A percentile compares a stretch with the other conserved stretches of the same genome.
These are phyloP conservation scores for Beauveria medogensis DNA, from an alignment of 2,329 filamentous ascomycete genomes.

Conservation along the genomic window DNA sequence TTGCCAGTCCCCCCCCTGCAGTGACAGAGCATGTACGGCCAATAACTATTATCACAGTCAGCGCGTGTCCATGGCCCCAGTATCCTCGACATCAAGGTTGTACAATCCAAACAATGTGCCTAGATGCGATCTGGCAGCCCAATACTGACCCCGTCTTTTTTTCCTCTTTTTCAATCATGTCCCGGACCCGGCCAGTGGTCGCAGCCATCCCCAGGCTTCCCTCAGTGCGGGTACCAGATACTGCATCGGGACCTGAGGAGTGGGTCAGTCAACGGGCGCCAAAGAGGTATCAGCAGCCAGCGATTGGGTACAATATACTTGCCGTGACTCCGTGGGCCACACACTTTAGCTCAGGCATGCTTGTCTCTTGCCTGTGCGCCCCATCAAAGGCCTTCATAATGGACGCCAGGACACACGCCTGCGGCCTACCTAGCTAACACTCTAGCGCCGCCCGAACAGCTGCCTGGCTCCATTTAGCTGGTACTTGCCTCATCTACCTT, in stretches of 20 bases:
- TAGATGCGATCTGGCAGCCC: slow-evolving; percentile 4
- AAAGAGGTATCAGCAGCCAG: neutral
- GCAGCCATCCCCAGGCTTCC: neutral
- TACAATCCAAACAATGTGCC: neutral
- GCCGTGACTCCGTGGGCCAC: neutral
- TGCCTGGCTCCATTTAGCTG: neutral
- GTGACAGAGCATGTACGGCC: neutral
- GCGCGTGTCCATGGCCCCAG: neutral
- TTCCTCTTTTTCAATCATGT: neutral
- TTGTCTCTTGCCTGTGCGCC: neutral
- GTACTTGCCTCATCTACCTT: neutral
- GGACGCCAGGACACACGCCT: neutral
- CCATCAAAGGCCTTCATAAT: neutral
- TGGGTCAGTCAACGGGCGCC: slow-evolving; percentile 4
- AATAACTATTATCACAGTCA: neutral
- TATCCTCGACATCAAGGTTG: slow-evolving; percentile 10
- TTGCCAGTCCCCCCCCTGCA: neutral
- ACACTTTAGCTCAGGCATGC: no score
- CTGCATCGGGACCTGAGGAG: slow-evolving; percentile 8
- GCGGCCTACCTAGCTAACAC: neutral
- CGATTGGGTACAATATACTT: slow-evolving; percentile 8
- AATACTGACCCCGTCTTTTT: neutral
- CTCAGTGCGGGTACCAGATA: slow-evolving; percentile 1
- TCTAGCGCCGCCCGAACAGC: neutral
- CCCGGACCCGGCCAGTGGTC: neutral